Base-by-base conservation (phyloP, 2,329 filamentous ascomycete species). In the Blumeria hordei region DNA sequence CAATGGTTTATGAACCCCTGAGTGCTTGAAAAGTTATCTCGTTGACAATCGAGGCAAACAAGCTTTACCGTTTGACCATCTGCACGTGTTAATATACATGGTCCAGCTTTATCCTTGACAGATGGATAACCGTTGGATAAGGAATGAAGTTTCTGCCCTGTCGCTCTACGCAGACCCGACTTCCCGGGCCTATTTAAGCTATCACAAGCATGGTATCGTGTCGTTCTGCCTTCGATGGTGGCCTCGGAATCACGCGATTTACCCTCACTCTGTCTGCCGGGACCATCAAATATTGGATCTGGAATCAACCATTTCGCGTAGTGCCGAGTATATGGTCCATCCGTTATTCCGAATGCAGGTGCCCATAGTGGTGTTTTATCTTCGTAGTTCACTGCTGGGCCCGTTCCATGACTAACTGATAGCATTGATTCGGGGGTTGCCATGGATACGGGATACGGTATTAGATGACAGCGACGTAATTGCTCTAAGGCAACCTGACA, bases 1-100 rank as follows among this genome's bases (percentile, higher is more conserved):
- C 90, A 96, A 66, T 98, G 92, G 65, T 98, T 98, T 70, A 98
- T 92, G 69, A 96, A 96, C n/a, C 92, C 92, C 68, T 96, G 92
- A 0, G 88, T 93, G 70, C 88, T 96, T 55, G 84, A 88, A 65
- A 96, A 96, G 67, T 95, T 86, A 66, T 87, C 85, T 59, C 90
- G 77, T 53, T 87, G 76, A 68, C 92, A 96, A 67, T 92, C 84
- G 57, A 85, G 69, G 71, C 92, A 98, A 59, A 94, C 83, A 52
- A 96, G 75, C 69, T 94, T 93, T 59, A 96, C 90, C 59, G 82
- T 80, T 64, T 85, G 75, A 55, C 85, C 85, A 68, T 96, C 88
- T 18, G 83, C 81, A 62, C 88, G 83, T 69, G 87, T 88, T 65
- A 94, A 74, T 60, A 92, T 74, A 67, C 88, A 86, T 56, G 88